These are phyloP conservation scores for Phaeosphaeria sp. DNA, from an alignment of 2,329 filamentous ascomycete genomes.

Conservation along the genomic window DNA sequence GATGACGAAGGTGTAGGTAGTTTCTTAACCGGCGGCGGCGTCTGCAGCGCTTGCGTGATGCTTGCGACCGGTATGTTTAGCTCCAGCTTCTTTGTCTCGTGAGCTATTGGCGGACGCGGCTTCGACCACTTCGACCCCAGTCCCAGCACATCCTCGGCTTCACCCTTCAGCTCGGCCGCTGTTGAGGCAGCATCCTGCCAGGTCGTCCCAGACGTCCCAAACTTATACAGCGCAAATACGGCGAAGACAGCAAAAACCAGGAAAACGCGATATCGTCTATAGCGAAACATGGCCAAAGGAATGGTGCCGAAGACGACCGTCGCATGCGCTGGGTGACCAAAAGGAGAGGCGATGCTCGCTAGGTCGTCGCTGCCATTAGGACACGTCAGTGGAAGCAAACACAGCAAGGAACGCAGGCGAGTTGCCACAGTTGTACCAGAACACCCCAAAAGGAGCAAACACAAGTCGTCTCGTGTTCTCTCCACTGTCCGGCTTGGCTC, in stretches of 20 bases:
- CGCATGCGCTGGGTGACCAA: slow-evolving; percentile 9
- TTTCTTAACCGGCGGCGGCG: slow-evolving; percentile 37
- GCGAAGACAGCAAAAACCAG: slow-evolving; percentile 62
- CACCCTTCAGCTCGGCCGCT: slow-evolving; percentile 25
- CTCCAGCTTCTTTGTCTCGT: slow-evolving; percentile 41
- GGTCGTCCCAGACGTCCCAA: slow-evolving; percentile 55
- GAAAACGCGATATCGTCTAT: slow-evolving; percentile 68
- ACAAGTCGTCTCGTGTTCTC: slow-evolving; percentile 10
- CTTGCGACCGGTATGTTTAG: slow-evolving; percentile 41
- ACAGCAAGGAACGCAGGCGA: slow-evolving; percentile 7
- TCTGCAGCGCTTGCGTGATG: slow-evolving; percentile 26
- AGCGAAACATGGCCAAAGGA: slow-evolving; percentile 59
- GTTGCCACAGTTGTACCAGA: slow-evolving; percentile 11
- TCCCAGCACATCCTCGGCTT: slow-evolving; percentile 19
- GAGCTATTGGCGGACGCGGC: slow-evolving; percentile 32
- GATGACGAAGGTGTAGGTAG: slow-evolving; percentile 14
- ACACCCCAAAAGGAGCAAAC: slow-evolving; percentile 9
- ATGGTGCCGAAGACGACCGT: slow-evolving; percentile 9
- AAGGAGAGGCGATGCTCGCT: slow-evolving; percentile 8
- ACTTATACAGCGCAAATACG: slow-evolving; percentile 62
- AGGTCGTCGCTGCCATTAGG: slow-evolving; percentile 29
- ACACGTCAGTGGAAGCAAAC: slow-evolving; percentile 7
- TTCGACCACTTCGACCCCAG: slow-evolving; percentile 29
- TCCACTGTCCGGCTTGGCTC: slow-evolving; percentile 31
- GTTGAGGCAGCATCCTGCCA: slow-evolving; percentile 34